phyloP scores from a whole-genome alignment of 2,329 filamentous ascomycete species.

The Aspergillus sp. region DNA sequence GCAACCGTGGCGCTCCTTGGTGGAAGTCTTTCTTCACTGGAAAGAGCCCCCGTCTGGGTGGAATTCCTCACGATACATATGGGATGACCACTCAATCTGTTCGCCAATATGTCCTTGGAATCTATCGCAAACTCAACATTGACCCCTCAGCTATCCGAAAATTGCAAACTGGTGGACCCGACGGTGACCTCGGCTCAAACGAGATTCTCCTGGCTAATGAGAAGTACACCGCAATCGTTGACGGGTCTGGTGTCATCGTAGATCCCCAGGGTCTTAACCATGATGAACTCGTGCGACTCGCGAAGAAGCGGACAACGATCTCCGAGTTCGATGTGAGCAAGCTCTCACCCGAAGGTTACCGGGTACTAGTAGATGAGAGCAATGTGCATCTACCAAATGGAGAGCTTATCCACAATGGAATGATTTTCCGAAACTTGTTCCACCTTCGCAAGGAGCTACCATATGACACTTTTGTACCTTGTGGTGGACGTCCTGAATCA shows the following conservation, averaged over 20 bases:
- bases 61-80: slow-evolving; percentile 93
- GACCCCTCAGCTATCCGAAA: slow-evolving; percentile 84
- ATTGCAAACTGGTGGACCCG: slow-evolving; percentile 95
- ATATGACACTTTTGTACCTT: slow-evolving; percentile 91
- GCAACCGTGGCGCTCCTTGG: slow-evolving; percentile 84
- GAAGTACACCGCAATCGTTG: slow-evolving; percentile 93
- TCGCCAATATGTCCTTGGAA: slow-evolving; percentile 91
- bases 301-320: slow-evolving; percentile 86
- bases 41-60: slow-evolving; percentile 92
- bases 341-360: slow-evolving; percentile 83
- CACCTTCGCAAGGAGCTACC: slow-evolving; percentile 76
- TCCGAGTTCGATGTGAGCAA: slow-evolving; percentile 80
- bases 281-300: slow-evolving; percentile 78
- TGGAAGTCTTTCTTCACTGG: slow-evolving; percentile 99
- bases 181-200: slow-evolving; percentile 95
- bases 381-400: slow-evolving; percentile 85
- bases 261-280: slow-evolving; percentile 88
- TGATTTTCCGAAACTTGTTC: slow-evolving; percentile 95
- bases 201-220: slow-evolving; percentile 96
- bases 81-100: slow-evolving; percentile 98
- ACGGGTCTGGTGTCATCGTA: slow-evolving; percentile 90
- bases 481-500: slow-evolving; percentile 92
- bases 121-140: slow-evolving; percentile 93
- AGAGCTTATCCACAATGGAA: slow-evolving; percentile 86
- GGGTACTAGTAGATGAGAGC: slow-evolving; percentile 86